Evolutionary conservation across 768 basidiomycete genomes (phyloP).

Genomic region (Mycena floridula): DNA sequence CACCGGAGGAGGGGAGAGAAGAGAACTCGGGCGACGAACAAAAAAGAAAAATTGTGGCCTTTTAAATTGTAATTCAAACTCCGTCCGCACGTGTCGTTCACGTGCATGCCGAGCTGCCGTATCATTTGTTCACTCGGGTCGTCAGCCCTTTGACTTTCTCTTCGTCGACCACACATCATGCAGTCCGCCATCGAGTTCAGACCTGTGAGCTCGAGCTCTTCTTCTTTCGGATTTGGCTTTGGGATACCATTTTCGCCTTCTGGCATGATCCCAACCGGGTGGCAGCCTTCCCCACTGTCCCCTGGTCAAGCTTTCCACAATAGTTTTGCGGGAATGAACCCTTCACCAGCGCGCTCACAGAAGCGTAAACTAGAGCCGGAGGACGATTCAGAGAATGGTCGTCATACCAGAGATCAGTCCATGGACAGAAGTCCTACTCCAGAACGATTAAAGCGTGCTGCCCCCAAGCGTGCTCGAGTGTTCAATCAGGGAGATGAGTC

Average conservation of each 20-base stretch:
- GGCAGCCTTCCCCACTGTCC: conserved; percentile 38
- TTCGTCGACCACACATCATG: conserved; percentile 69
- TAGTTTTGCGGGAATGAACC: no score
- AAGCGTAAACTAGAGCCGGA: conserved; percentile 68
- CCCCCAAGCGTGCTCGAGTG: conserved; percentile 61
- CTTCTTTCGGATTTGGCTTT: conserved; percentile 72
- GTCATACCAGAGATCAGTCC: conserved; percentile 44
- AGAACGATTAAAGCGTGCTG: conserved; percentile 64
- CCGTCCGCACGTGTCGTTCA: no score
- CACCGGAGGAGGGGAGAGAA: conserved; percentile 10
- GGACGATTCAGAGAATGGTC: conserved; percentile 47
- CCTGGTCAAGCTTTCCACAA: conserved; percentile 29
- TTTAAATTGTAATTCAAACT: no score
- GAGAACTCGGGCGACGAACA: conserved; percentile 6
- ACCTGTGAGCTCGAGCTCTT: conserved; percentile 52
- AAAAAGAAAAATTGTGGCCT: no score
- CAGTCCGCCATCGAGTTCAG: conserved; percentile 61
- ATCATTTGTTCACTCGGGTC: no score
- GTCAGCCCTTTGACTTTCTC: no score
- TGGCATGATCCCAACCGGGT: conserved; percentile 25
- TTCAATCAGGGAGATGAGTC: conserved; percentile 23
- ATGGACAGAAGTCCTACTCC: conserved; percentile 88
- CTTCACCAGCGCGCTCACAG: conserved; percentile 49
- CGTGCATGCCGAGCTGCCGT: no score
- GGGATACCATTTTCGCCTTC: conserved; percentile 41